Percentiles rank a stretch among this genome's conserved stretches.
Evolutionary conservation across 75 land plant genomes (phyloP).

Genomic region (Pseudotsuga menziesii): DNA sequence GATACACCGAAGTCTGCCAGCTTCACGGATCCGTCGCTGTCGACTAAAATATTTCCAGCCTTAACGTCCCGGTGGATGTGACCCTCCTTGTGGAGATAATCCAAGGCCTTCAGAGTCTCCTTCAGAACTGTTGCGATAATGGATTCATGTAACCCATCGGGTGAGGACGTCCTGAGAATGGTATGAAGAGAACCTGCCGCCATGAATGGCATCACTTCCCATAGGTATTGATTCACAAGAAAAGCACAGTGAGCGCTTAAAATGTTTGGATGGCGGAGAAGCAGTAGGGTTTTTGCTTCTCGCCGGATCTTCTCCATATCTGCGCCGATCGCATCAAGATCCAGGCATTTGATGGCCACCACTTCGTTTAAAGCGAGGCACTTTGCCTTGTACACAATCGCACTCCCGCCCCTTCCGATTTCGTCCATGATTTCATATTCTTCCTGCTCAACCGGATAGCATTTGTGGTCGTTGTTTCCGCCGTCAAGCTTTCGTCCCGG

Average conservation of each 20-base stretch:
- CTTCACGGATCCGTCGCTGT: constrained; percentile 51
- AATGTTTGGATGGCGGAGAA: constrained; percentile 82
- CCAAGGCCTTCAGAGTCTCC: constrained; percentile 45
- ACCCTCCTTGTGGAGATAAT: constrained; percentile 62
- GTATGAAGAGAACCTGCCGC: constrained; percentile 74
- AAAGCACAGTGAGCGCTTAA: constrained; percentile 83
- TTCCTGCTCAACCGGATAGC: constrained; percentile 40
- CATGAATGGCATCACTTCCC: constrained; percentile 98
- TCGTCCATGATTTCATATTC: constrained; percentile 58
- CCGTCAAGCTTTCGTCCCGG: too few species aligned
- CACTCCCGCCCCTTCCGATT: constrained; percentile 76
- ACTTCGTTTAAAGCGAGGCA: constrained; percentile 45
- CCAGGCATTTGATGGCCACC: constrained; percentile 81
- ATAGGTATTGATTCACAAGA: constrained; percentile 53
- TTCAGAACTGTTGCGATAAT: constrained; percentile 63
- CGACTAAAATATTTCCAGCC: constrained; percentile 59
- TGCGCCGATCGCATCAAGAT: constrained; percentile 48
- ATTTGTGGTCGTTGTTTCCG: too few species aligned
- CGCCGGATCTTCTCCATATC: constrained; percentile 52
- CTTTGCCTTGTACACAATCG: constrained; percentile 65
- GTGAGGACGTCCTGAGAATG: constrained; percentile 62
- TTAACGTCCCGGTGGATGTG: constrained; percentile 64
- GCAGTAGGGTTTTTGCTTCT: constrained; percentile 65
- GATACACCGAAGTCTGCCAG: constrained; percentile 72
- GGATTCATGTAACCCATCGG: constrained; percentile 70